Conservation (phyloP, 768 basidiomycete genomes). For the Thelephora aurantiotincta region DNA sequence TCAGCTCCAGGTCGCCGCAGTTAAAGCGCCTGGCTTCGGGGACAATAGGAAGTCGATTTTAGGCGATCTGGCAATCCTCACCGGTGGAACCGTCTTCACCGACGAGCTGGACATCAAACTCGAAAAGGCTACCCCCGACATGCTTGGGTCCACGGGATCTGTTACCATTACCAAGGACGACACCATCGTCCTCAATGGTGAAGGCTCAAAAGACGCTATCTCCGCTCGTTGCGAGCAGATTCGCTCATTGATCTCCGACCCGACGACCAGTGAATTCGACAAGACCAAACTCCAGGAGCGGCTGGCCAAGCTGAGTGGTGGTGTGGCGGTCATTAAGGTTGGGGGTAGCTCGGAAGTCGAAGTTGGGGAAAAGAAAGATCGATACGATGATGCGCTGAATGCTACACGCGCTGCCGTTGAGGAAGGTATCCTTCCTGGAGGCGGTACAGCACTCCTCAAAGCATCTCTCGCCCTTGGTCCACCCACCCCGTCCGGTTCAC, state of each 20-base stretch:
- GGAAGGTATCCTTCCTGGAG: conserved; percentile 96
- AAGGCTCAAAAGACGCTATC: conserved; percentile 82
- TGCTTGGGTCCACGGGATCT: conserved; percentile 83
- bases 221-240: conserved; percentile 94
- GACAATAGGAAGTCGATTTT: conserved; percentile 99
- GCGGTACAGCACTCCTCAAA: conserved; percentile 87
- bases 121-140: conserved; percentile 74
- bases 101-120: conserved; percentile 96
- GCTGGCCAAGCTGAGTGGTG: conserved; percentile 88
- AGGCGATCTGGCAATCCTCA: conserved; percentile 93
- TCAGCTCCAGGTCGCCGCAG: conserved; percentile 83
- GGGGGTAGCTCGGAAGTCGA: conserved; percentile 91
- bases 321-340: conserved; percentile 97
- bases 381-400: conserved; percentile 93
- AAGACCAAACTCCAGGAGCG: conserved; percentile 91
- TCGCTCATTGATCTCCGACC: conserved; percentile 66
- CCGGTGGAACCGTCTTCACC: conserved; percentile 95
- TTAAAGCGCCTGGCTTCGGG: conserved; percentile 97
- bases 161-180: conserved; percentile 97
- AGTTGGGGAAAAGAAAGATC: conserved; percentile 98
- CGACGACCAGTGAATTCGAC: conserved; percentile 87
- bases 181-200: conserved; percentile 90
- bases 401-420: conserved; percentile 98
- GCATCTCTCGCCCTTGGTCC: conserved; percentile 60
- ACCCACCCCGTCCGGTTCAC: conserved; percentile 13